phyloP scores from a whole-genome alignment of 2,329 filamentous ascomycete species.

The Lachnellula occidentalis region DNA sequence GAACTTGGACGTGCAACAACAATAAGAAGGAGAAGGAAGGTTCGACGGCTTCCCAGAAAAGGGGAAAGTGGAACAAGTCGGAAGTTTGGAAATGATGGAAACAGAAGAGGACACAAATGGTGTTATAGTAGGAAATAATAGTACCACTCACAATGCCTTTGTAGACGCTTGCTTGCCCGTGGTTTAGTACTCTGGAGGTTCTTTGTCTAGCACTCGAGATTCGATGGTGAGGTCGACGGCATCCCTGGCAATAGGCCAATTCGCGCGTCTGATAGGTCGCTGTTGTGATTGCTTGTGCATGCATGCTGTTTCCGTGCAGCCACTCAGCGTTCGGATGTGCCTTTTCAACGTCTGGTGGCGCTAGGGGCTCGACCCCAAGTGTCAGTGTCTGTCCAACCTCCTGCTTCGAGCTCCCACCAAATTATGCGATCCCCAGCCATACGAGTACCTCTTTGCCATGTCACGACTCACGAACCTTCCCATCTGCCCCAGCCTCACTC shows the following conservation, averaged over 20 bases:
- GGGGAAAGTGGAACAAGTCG: slow-evolving; percentile 10
- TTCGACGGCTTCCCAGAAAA: slow-evolving; percentile 5
- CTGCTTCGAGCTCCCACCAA: background rate
- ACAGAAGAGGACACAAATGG: background rate
- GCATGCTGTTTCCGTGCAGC: slow-evolving; percentile 7
- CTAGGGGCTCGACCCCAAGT: slow-evolving; percentile 2
- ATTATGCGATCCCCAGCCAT: slow-evolving; percentile 8
- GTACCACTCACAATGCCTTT: slow-evolving; percentile 25
- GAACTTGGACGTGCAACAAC: background rate
- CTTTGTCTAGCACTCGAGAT: slow-evolving; percentile 3
- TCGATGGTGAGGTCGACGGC: slow-evolving; percentile 2
- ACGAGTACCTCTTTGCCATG: background rate
- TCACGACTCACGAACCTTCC: slow-evolving; percentile 2
- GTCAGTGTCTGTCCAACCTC: background rate
- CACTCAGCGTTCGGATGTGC: slow-evolving; percentile 10
- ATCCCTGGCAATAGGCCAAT: background rate
- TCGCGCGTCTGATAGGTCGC: slow-evolving; percentile 14
- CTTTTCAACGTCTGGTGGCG: slow-evolving; percentile 5
- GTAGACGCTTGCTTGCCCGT: slow-evolving; percentile 25
- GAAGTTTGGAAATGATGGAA: background rate
- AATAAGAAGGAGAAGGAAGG: background rate
- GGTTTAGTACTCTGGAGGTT: slow-evolving; percentile 13
- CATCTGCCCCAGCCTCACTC: slow-evolving; percentile 7
- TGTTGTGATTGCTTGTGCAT: slow-evolving; percentile 22
- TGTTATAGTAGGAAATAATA: background rate